Conservation (phyloP, 768 basidiomycete species). For the Leccinellum albellum region DNA sequence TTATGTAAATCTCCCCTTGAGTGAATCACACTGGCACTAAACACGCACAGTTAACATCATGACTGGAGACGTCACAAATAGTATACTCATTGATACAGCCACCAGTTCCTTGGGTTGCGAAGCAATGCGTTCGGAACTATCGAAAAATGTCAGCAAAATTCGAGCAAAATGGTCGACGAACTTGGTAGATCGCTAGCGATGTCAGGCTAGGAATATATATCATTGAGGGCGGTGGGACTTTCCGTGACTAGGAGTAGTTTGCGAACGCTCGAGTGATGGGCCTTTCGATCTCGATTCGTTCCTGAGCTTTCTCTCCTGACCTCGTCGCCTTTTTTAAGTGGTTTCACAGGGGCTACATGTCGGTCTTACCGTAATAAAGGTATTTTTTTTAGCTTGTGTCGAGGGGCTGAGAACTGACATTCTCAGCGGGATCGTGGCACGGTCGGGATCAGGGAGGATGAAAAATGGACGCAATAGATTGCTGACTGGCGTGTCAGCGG, state of each 20-base stretch:
- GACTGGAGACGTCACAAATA: not conserved
- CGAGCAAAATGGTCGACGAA: not conserved
- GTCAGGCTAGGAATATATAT: not conserved
- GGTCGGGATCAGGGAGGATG: not conserved
- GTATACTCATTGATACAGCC: too few species aligned
- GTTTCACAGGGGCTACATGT: not conserved
- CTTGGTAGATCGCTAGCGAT: not conserved
- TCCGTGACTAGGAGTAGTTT: too few species aligned
- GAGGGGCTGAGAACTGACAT: not conserved
- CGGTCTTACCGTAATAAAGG: not conserved
- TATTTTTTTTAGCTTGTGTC: not conserved
- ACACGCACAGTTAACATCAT: not conserved
- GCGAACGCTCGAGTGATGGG: too few species aligned
- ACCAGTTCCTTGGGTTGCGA: not conserved
- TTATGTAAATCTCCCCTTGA: not conserved
- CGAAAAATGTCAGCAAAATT: not conserved
- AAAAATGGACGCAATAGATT: not conserved
- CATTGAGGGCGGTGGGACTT: not conserved
- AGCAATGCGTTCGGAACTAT: too few species aligned
- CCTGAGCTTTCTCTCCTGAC: not conserved
- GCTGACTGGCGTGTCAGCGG: slow-evolving; percentile 3
- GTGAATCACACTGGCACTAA: not conserved
- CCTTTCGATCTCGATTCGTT: not conserved
- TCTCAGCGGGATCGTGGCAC: not conserved
- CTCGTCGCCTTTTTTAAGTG: not conserved